Evolutionary conservation across 441 rosid species (phyloP).

Genomic region (Pelargonium fulgidum): DNA sequence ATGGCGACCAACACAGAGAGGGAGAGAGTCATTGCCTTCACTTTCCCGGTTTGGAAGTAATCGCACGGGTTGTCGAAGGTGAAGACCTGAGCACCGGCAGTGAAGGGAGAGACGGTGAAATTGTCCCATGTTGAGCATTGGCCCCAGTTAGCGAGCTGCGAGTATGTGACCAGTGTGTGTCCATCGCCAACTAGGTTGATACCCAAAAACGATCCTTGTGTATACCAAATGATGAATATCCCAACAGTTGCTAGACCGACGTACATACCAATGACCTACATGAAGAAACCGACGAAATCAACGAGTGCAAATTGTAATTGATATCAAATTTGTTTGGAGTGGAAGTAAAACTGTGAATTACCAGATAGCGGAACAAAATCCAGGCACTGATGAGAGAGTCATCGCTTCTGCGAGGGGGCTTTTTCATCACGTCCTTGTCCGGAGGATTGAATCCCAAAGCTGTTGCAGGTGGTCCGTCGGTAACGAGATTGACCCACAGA

Average conservation of each 20-base stretch:
- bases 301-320: too few relatives aligned
- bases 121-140: constrained; percentile 40
- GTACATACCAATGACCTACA: constrained; percentile 38
- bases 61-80: constrained; percentile 51
- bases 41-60: constrained; percentile 67
- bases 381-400: constrained; percentile 39
- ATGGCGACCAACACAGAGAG: constrained; percentile 87
- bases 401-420: constrained; percentile 42
- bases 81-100: constrained; percentile 28
- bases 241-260: constrained; percentile 45
- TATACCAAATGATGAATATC: constrained; percentile 39
- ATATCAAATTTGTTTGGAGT: not conserved
- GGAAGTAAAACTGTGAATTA: constrained; percentile 8
- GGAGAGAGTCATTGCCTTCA: constrained; percentile 84
- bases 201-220: constrained; percentile 37
- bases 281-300: not conserved
- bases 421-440: constrained; percentile 41
- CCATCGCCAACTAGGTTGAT: constrained; percentile 37
- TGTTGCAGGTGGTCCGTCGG: constrained; percentile 49
- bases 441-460: constrained; percentile 52
- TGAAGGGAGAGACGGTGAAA: constrained; percentile 36
- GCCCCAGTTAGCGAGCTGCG: constrained; percentile 41
- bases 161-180: constrained; percentile 36
- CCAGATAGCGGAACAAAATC: constrained; percentile 50
- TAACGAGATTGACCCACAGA: constrained; percentile 49